Base-by-base conservation (phyloP, 1,284 basidiomycete genomes). In the Sanguinoderma infundibulare region DNA sequence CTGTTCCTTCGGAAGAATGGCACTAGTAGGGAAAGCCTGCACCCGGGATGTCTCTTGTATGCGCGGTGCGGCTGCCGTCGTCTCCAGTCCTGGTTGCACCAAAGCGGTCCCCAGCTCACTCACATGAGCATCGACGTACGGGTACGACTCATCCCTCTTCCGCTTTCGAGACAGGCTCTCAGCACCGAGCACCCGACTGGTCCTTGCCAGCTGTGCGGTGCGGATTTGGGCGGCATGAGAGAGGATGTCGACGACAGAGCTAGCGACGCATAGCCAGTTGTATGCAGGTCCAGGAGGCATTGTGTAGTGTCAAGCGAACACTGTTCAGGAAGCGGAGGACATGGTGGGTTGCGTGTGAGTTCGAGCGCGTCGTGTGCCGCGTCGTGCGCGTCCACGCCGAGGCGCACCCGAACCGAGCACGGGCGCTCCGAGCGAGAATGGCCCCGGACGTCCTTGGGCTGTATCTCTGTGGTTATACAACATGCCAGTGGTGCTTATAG, bases 231-330 rank as follows among this genome's bases (percentile, higher is more conserved):
- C 84, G 52, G 86, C 87, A 80, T 87, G 82, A 17, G 81, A 77
- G 42, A 88, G 69, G 53, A 92, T 85, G 63, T 87, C 83, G 59
- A 80, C 76, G 32, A 83, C 74, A 15, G 87, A 83, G 60, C 83
- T 82, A 39, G 83, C 77, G 36, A 89, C 87, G 69, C 87, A 88
- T 59, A 89, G 73, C 85, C 87, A 90, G 78, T 87, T 89, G 76
- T 83, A 90, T 26, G 81, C 82, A 47, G 87, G 83, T 47, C 87
- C 82, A 53, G 89, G 87, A 66, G 87, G 86, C 88, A 90, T 90
- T 3, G 34, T 35, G 28, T 28, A n/a, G n/a, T 3, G 24, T n/a
- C 12, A 12, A 39, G 22, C 2, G 14, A n/a, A 39, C 26, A 20
- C 5, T 24, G 6, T 42, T 54, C 53, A 54, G 26, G n/a, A 17